phyloP scores from a whole-genome alignment of 2,329 filamentous ascomycete species.

The Clonostachys byssicola region DNA sequence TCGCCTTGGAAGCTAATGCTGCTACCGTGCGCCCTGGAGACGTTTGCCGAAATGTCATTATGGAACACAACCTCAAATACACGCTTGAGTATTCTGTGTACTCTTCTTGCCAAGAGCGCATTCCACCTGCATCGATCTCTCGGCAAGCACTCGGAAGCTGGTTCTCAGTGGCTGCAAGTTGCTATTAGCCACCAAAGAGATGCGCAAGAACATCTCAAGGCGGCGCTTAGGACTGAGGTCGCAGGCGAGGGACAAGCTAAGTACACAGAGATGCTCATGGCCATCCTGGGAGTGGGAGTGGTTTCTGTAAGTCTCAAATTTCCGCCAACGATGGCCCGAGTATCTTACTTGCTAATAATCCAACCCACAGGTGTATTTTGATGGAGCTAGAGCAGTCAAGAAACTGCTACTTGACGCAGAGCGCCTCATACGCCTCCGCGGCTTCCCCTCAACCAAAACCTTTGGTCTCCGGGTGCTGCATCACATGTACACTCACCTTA shows the following conservation, averaged over 20 bases:
- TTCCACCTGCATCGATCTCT: slow-evolving; percentile 23
- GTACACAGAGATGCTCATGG: slow-evolving; percentile 39
- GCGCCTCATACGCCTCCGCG: slow-evolving; percentile 31
- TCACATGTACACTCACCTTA: slow-evolving; percentile 39
- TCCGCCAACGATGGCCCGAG: too few species aligned
- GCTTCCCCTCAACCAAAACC: slow-evolving; percentile 29
- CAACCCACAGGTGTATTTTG: neutral
- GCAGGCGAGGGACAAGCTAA: slow-evolving; percentile 25
- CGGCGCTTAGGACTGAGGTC: slow-evolving; percentile 24
- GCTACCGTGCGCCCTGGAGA: slow-evolving; percentile 31
- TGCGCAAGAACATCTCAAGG: slow-evolving; percentile 22
- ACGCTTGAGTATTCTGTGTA: slow-evolving; percentile 28
- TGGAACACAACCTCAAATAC: slow-evolving; percentile 31
- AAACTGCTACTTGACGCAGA: slow-evolving; percentile 32
- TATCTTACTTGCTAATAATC: too few species aligned
- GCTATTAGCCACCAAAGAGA: slow-evolving; percentile 17
- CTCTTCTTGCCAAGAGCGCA: slow-evolving; percentile 33
- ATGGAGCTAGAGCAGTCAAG: slow-evolving; percentile 1
- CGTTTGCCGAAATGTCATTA: slow-evolving; percentile 32
- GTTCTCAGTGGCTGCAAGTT: slow-evolving; percentile 19
- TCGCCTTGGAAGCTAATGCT: slow-evolving; percentile 39
- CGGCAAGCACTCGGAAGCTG: neutral
- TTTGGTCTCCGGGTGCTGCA: slow-evolving; percentile 36
- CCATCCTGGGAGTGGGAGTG: slow-evolving; percentile 24
- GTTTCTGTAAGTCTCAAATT: slow-evolving; percentile 7